Base-by-base conservation (phyloP, 139 green algal species). In the Desmodesmus armatus region DNA sequence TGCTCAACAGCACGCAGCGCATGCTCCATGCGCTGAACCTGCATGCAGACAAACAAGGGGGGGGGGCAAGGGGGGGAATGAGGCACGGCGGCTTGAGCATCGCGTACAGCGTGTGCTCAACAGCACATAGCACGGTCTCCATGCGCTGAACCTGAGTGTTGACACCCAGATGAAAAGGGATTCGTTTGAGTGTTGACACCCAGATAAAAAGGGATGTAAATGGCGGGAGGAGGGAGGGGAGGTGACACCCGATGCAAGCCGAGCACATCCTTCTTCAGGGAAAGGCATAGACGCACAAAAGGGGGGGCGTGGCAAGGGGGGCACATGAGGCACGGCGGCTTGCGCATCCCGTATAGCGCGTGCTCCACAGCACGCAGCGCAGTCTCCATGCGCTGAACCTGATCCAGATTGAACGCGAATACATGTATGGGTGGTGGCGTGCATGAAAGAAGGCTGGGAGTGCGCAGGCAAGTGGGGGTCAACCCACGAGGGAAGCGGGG, bases 41-140 rank as follows among this genome's bases (percentile, higher is more conserved):
- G 60, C 60, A n/a, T 55, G 13, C 47, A 55, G 5, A n/a, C 9
- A 11, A 51, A n/a, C 29, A 51, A 51, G 11, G 11, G 67, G 15
- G 11, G 2, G 29, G 2, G 31, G 58, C 58, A 67, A 31, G n/a
- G n/a, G n/a, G n/a, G n/a, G n/a, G n/a, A n/a, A n/a, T n/a, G n/a
- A 72, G 33, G 29, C n/a, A 37, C 37, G 53, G 53, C 41, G 23
- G 37, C 7, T 55, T 17, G 2, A 37, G 19, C 25, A 37, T 55
- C 37, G 55, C 76, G n/a, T 11, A 43, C 76, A 82, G 71, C 25
- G 55, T 7, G 7, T 39, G 76, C 76, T 72, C 25, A 17, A 82
- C 39, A 29, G 71, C 41, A 53, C 72, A 55, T 37, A 65, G 71
- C 1, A 77, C 3, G 11, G 15, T 9, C 13, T 69, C 11, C 13